Base-by-base conservation (phyloP, 371 early-diverging fungal genomes). In the Actinomortierella ambigua region DNA sequence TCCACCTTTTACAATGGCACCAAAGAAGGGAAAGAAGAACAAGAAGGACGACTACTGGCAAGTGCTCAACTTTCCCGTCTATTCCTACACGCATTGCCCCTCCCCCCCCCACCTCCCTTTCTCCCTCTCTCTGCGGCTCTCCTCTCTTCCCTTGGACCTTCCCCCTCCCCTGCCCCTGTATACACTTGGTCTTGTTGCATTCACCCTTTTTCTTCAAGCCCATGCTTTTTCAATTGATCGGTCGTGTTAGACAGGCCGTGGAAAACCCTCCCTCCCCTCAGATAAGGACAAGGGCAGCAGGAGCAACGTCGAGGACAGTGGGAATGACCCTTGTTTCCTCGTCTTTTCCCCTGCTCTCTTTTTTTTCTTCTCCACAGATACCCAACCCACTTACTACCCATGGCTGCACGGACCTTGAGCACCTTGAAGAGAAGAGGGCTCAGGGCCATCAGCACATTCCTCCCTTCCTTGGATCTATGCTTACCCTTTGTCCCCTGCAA, bases 11-110 rank as follows among this genome's bases (percentile, higher is more conserved):
- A 50, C 58, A 54, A 71, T 71, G 71, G 66, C 71, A 55, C 75
- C 61, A 76, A 75, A 67, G 68, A 65, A 62, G 59, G 68, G 69
- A 61, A 79, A 75, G 60, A 69, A 69, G 56, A 61, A 63, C 17
- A 66, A 65, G 53, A 62, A 68, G 63, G 77, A 77, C 55, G 76
- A 77, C 54, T 76, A 69, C 65, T 75, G 76, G 65, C 68, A 61
- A 20, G 56, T 20, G 29, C 34, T 22, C 11, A 18, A 17, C 20
- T 9, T 34, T 57, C 9, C 14, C 15, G 26, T 26, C 40, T 48
- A 17, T 48, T 9, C 18, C 6, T 5, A 52, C 53, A 22, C n/a
- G n/a, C n/a, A n/a, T n/a, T n/a, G n/a, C n/a, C n/a, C n/a, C n/a
- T n/a, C n/a, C n/a, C n/a, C n/a, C 28, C 26, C 11, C 29, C 24